Conservation (phyloP, 2,329 filamentous ascomycete species). For the Colletotrichum nymphaeae region DNA sequence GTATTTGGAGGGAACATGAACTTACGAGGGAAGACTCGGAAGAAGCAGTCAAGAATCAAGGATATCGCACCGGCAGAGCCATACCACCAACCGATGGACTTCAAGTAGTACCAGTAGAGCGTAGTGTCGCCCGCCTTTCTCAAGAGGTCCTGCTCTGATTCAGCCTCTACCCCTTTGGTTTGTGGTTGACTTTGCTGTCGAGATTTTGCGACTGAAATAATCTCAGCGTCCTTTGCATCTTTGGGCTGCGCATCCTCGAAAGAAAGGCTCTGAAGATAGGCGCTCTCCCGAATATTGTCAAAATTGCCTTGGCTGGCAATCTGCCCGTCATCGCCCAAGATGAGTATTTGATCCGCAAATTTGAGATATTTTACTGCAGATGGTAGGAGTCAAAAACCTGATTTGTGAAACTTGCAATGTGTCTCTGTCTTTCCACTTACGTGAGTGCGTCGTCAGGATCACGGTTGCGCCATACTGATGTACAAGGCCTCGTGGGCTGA, state of each 20-base stretch:
- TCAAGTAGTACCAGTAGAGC: conserved; percentile 25
- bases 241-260: background rate
- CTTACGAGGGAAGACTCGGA: conserved; percentile 23
- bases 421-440: conserved; percentile 39
- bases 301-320: conserved; percentile 5
- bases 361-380: conserved; percentile 2
- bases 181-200: background rate
- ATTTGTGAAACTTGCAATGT: background rate
- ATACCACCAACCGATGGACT: conserved; percentile 21
- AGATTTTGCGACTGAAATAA: background rate
- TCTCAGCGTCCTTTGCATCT: background rate
- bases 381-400: background rate
- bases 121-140: conserved; percentile 14
- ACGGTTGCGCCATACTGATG: conserved; percentile 42
- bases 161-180: background rate
- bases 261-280: conserved; percentile 15
- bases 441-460: conserved; percentile 49
- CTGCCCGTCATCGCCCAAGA: conserved; percentile 8
- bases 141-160: conserved; percentile 16
- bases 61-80: conserved; percentile 17
- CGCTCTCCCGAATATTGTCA: background rate
- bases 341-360: conserved; percentile 9
- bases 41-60: conserved; percentile 1
- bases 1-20: background rate
- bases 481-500: conserved; percentile 50